Percentiles rank a stretch among this genome's conserved stretches.
Evolutionary conservation across 495 filamentous ascomycete species (phyloP).

Genomic region (Chaetomium cochliodes): DNA sequence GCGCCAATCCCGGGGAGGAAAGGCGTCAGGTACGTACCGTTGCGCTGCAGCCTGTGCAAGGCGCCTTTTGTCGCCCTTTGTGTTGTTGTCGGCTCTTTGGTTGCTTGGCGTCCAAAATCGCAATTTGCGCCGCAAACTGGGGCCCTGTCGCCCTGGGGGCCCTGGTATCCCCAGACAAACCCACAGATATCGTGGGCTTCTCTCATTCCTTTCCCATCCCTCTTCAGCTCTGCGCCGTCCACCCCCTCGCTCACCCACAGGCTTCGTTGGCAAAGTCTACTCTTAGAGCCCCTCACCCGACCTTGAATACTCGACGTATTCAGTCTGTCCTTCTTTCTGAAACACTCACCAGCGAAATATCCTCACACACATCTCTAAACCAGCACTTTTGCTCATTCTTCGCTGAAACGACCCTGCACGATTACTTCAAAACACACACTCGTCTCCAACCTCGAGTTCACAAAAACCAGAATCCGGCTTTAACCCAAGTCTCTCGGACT

Average conservation of each 20-base stretch:
- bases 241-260: constrained; percentile 34
- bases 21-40: constrained; percentile 7
- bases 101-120: constrained; percentile 16
- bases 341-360: constrained; percentile 3
- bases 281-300: constrained; percentile 31
- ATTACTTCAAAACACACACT: background rate
- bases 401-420: background rate
- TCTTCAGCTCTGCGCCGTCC: constrained; percentile 17
- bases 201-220: constrained; percentile 14
- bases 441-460: background rate
- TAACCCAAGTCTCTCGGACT: background rate
- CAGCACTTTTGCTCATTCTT: constrained; percentile 1
- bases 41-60: background rate
- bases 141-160: background rate
- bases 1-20: constrained; percentile 23
- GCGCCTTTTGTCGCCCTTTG: background rate
- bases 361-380: constrained; percentile 11
- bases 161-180: background rate
- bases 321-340: constrained; percentile 41
- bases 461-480: background rate
- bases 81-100: constrained; percentile 18
- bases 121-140: constrained; percentile 24
- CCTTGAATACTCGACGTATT: constrained; percentile 49
- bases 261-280: constrained; percentile 61
- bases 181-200: constrained; percentile 23